Conservation (phyloP, 495 filamentous ascomycete genomes). For the Penicillium malachiteum region DNA sequence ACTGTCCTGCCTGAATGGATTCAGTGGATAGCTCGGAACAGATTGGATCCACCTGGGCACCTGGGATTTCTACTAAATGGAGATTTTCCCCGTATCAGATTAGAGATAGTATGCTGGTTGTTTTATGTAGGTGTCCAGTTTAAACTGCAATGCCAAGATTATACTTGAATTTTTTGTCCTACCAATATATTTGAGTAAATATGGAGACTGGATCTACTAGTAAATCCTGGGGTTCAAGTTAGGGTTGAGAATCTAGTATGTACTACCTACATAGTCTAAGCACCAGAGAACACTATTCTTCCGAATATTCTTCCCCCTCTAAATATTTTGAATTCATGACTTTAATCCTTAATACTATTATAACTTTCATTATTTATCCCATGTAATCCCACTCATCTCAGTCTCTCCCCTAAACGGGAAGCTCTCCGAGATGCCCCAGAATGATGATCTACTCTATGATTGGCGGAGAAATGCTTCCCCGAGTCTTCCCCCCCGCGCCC, state of each 20-base stretch:
- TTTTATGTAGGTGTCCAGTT: not conserved
- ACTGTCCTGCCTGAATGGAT: not conserved
- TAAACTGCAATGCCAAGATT: no score
- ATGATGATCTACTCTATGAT: slow-evolving; percentile 18
- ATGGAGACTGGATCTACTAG: no score
- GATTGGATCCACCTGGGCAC: slow-evolving; percentile 11
- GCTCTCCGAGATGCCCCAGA: not conserved
- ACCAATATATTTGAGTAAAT: no score
- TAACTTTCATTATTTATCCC: not conserved
- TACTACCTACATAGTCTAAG: no score
- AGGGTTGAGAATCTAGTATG: no score
- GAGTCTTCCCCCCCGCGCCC: slow-evolving; percentile 23
- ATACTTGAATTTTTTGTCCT: no score
- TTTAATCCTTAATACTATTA: not conserved
- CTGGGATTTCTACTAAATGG: slow-evolving; percentile 6
- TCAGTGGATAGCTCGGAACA: slow-evolving; percentile 1
- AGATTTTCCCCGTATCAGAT: slow-evolving; percentile 30
- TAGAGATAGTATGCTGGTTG: not conserved
- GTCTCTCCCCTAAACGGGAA: not conserved
- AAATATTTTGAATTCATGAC: not conserved
- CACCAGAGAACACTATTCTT: no score
- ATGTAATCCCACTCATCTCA: not conserved
- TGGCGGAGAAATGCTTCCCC: slow-evolving; percentile 40
- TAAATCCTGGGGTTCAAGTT: no score
- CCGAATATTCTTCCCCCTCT: no score